Conservation (phyloP, 768 basidiomycete genomes). For the Boletus rufocinnamomeus region DNA sequence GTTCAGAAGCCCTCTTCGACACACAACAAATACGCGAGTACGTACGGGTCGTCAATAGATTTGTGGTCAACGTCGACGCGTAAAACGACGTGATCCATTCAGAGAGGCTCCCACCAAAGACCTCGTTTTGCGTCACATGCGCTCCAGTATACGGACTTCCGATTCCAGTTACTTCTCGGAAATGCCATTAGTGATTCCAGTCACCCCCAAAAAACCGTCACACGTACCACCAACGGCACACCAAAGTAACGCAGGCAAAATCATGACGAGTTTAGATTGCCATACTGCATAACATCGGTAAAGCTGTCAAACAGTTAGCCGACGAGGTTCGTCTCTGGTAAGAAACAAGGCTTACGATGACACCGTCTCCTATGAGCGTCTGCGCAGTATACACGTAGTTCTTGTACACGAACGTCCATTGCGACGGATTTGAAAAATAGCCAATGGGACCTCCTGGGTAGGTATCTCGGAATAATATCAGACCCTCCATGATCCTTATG, state of each 20-base stretch:
- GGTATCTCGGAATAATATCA: slow-evolving; percentile 23
- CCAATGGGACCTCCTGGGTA: slow-evolving; percentile 22
- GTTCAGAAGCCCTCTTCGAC: neutral
- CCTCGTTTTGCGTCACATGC: slow-evolving; percentile 4
- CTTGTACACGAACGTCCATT: slow-evolving; percentile 34
- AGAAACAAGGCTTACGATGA: slow-evolving; percentile 25
- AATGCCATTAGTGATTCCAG: neutral
- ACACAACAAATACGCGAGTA: neutral
- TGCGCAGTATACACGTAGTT: slow-evolving; percentile 27
- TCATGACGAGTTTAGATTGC: slow-evolving; percentile 30
- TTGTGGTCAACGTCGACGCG: slow-evolving; percentile 34
- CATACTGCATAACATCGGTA: slow-evolving; percentile 38
- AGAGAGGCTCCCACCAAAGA: slow-evolving; percentile 32
- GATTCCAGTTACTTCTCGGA: slow-evolving; percentile 22
- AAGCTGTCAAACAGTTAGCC: slow-evolving; percentile 19
- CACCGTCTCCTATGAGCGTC: slow-evolving; percentile 33
- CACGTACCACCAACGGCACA: slow-evolving; percentile 26
- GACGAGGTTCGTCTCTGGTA: neutral
- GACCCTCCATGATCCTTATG: slow-evolving; percentile 28
- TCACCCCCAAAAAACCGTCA: neutral
- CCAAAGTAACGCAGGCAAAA: slow-evolving; percentile 36
- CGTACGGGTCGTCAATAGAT: slow-evolving; percentile 36
- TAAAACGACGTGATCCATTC: slow-evolving; percentile 40
- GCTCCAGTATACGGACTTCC: slow-evolving; percentile 20
- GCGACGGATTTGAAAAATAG: slow-evolving; percentile 30